Evolutionary conservation across 2,329 filamentous ascomycete genomes (phyloP), one percentile per base, ranked within the genome.

Genomic region (Sporothrix mexicana): DNA sequence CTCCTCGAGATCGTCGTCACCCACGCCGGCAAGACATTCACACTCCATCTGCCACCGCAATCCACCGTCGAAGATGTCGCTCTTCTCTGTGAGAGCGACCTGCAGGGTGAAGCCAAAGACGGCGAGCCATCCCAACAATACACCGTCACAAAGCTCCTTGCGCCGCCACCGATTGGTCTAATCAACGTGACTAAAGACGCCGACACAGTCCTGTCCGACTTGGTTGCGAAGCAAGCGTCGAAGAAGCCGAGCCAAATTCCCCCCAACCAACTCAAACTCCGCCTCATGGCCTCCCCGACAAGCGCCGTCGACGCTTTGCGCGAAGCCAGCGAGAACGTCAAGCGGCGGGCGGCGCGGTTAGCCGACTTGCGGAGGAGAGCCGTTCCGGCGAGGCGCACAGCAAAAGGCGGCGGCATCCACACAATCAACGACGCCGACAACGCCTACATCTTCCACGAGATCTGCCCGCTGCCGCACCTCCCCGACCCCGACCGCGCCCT

Each of bases 401-500:
- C 55, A 12, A 73, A 51, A 6, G 17, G 74, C 82, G 78, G 72
- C 25, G 80, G 23, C 77, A 59, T 76, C 73, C 72, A 78, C 80
- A 74, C 85, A 83, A 79, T 78, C 79, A 88, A 89, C n/a, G 88
- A 91, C 73, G 84, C 85, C 23, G 51, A 43, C 25, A 62, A 23
- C 51, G 53, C 41, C 4, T 97, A 97, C 83, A 97, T 93, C 0
- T 99, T 99, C 82, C 87, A 91, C 75, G 88, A 89, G 0, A 85
- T 98, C 0, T 88, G 90, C 0, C 93, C 95, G 0, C 87, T 99
- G 0, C 83, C 88, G 0, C 90, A 95, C 77, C 90, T 98, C 0
- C 94, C 94, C 0, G 87, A 92, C 71, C 91, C 95, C 0, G 87
- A 91, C 30, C 90, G 90, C 70, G 93, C 91, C 12, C 85, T 90